Evolutionary conservation across 2,329 filamentous ascomycete species (phyloP).

Genomic region (Penicillium rolfsii): DNA sequence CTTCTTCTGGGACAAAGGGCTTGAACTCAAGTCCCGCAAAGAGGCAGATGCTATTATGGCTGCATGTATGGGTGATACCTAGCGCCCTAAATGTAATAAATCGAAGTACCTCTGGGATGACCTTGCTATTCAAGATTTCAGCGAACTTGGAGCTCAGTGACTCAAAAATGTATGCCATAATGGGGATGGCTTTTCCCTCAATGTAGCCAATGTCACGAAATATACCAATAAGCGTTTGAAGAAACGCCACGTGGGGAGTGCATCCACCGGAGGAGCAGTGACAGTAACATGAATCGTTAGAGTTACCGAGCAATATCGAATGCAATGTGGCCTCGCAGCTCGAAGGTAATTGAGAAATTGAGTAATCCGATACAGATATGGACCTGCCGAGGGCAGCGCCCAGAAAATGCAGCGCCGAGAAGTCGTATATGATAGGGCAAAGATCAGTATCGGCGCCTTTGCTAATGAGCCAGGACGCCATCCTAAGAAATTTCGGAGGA

Average conservation of each 20-base stretch:
- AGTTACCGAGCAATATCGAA: no score
- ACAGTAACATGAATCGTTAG: neutral
- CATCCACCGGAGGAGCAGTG: neutral
- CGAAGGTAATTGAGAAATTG: neutral
- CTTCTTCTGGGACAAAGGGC: neutral
- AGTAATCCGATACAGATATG: no score
- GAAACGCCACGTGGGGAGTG: neutral
- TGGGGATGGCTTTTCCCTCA: no score
- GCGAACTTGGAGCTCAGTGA: neutral
- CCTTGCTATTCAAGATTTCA: neutral
- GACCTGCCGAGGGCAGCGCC: neutral
- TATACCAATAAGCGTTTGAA: neutral
- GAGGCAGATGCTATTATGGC: no score
- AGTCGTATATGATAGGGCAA: neutral
- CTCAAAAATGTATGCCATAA: no score
- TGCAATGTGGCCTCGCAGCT: neutral
- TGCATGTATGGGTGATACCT: neutral
- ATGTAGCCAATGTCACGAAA: no score
- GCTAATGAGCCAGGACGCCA: neutral
- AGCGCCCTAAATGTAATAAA: neutral
- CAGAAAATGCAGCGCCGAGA: neutral
- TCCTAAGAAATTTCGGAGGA: neutral
- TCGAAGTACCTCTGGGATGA: neutral
- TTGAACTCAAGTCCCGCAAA: neutral
- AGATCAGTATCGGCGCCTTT: neutral